Evolutionary conservation across 768 basidiomycete species (phyloP).

Genomic region (Galerina marginata): DNA sequence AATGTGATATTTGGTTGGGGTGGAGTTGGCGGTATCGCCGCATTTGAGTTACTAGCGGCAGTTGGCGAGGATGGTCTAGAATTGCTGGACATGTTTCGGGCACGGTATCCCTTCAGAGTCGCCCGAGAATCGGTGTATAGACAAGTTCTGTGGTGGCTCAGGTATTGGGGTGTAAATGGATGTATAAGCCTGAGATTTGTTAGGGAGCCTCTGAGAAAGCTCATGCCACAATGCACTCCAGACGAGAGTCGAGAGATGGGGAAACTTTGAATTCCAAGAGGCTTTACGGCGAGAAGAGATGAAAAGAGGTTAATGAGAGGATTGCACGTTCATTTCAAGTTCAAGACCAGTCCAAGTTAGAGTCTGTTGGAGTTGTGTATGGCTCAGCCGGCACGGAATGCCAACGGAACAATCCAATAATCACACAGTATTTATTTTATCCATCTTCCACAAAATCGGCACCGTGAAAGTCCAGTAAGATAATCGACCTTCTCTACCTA

Average conservation of each 20-base stretch:
- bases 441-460: no score
- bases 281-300: neutral
- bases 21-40: constrained; percentile 12
- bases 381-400: constrained; percentile 8
- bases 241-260: neutral
- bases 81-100: constrained; percentile 20
- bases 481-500: no score
- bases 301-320: neutral
- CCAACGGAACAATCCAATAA: neutral
- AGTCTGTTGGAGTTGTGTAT: neutral
- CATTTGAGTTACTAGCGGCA: constrained; percentile 12
- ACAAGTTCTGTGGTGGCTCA: neutral
- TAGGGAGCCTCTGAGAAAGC: constrained; percentile 17
- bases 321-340: constrained; percentile 11
- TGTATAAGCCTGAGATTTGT: constrained; percentile 10
- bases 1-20: constrained; percentile 39
- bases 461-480: no score
- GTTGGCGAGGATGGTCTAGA: constrained; percentile 30
- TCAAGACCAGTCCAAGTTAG: neutral
- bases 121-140: neutral
- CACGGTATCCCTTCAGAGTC: neutral
- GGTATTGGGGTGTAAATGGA: neutral
- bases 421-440: no score
- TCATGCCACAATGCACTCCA: constrained; percentile 19
- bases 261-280: neutral